A percentile compares a stretch with the other conserved stretches of the same genome.
Conservation (phyloP, 1,284 basidiomycete genomes). For the Naganishia albida region DNA sequence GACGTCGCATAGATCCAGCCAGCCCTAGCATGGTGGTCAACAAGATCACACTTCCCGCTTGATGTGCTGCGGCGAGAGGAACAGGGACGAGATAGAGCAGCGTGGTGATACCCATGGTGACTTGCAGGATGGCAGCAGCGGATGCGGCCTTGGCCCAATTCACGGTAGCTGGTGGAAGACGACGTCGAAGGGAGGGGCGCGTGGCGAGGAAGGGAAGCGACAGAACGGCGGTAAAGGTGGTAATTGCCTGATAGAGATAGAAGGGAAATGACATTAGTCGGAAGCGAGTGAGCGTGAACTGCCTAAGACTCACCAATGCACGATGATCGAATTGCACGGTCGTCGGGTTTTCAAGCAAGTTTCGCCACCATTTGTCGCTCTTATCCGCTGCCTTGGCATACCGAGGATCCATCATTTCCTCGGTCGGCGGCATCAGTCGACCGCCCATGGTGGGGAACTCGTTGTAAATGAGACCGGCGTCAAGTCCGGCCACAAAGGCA, state of each 20-base stretch:
- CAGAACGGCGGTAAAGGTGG: conserved; percentile 73
- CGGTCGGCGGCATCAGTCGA: conserved; percentile 73
- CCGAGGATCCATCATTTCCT: conserved; percentile 77
- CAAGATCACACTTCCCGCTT: conserved; percentile 87
- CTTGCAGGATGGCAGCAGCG: conserved; percentile 82
- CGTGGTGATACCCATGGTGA: conserved; percentile 85
- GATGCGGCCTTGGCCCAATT: conserved; percentile 69
- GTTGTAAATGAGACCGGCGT: conserved; percentile 95
- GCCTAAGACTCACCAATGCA: conserved; percentile 65
- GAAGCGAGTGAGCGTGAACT: not conserved
- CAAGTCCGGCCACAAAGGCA: conserved; percentile 95
- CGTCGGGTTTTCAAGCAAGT: conserved; percentile 94
- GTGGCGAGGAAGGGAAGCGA: conserved; percentile 65
- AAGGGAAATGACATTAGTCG: conserved; percentile 27
- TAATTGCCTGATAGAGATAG: conserved; percentile 64
- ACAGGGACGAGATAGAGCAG: conserved; percentile 92
- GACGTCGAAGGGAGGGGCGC: conserved; percentile 60
- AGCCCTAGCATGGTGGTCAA: conserved; percentile 82
- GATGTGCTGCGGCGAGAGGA: conserved; percentile 87
- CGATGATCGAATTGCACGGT: conserved; percentile 98
- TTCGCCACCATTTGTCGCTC: conserved; percentile 83
- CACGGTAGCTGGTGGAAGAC: conserved; percentile 68
- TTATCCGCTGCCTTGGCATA: conserved; percentile 70
- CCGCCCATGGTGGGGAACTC: conserved; percentile 98
- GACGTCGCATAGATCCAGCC: conserved; percentile 70